Evolutionary conservation across 305 asterid species (phyloP), one percentile per base, ranked within the genome.

Genomic region (Fraxinus latifolia): DNA sequence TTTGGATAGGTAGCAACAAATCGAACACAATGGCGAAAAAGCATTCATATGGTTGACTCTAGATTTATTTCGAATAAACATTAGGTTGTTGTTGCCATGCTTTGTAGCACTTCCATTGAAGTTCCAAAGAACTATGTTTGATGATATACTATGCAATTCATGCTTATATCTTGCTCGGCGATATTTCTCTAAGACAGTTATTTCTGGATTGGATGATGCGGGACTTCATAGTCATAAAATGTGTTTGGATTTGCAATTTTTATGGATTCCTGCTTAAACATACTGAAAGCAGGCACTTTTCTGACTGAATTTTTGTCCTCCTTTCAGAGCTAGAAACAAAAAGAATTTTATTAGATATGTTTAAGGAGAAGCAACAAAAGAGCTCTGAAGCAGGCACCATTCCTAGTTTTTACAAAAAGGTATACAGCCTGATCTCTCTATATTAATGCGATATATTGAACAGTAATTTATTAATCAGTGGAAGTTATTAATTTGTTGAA

Each of bases 341-440:
- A 75, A 91, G 90, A 82, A 96, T 96, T 82, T 90, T 96, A 91
- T 90, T 95, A 67, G 99, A 96, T 81, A 95, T 96, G 78, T 96
- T 95, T 79, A 96, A 95, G 87, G 99, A 92, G 82, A 96, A 96
- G 91, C 99, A 95, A 80, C 98, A 92, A 73, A 95, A 89, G 91
- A 91, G 92, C 86, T 96, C 97, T 83, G 96, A 93, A 85, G 95
- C 98, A 70, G 99, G 98, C 80, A 78, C 93, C 74, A 93, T 96
- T 67, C 98, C 99, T 0, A 95, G 96, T 87, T 96, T 96, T 89
- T 96, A 94, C 83, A 96, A 94, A 91, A 94, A 92, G 97, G 99
- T 94, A 33, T 74, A 14, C 21, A n/a, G 1, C 21, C 6, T 50
- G 60, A 50, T 1, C 60, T 15, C 60, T 15, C 21, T 50, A 15